Evolutionary conservation across 257 asterid species (phyloP), one percentile per base, ranked within the genome.

Genomic region (Solanum piurae): DNA sequence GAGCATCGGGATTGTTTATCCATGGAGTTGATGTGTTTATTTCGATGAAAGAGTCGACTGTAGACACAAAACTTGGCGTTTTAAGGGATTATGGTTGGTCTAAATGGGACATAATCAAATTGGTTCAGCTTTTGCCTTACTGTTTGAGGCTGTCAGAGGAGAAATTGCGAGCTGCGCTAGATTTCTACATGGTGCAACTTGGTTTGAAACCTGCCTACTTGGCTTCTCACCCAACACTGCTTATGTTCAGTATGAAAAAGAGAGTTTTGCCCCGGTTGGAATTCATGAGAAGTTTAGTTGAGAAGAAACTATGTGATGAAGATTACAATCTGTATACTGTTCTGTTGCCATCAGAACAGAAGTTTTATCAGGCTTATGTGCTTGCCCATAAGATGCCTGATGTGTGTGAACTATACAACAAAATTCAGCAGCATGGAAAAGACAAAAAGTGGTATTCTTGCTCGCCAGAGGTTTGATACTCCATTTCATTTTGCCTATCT

Each of bases 221-320:
- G 87, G 86, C 83, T 38, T 40, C 64, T 5, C 77, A 23, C 9
- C 87, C 91, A 3, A 6, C 71, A 9, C 3, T 89, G 80, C 80
- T 89, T 5, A 46, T 33, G 38, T 55, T 83, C 13, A 87, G 91
- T 87, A 62, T 90, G 87, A 90, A 90, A 77, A 88, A 55, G 71
- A 86, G 90, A 71, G 77, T 90, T 77, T 79, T 82, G 66, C 92
- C 90, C 1, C 88, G 92, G 88, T 49, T 34, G 25, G 83, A 62
- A 37, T 20, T 90, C 49, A 12, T 90, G 71, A 86, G 80, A 9
- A 49, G 86, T 64, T 80, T 90, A 66, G 25, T 16, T 20, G 90
- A 86, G 86, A 88, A 83, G 86, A 86, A 86, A 73, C 64, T 90
- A 64, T 29, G 7, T 0, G 46, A 44, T 16, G 82, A 27, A 37